Percentiles rank a stretch among this genome's conserved stretches.
phyloP scores from a whole-genome alignment of 805 yeast species.

The Ascoidea asiatica region DNA sequence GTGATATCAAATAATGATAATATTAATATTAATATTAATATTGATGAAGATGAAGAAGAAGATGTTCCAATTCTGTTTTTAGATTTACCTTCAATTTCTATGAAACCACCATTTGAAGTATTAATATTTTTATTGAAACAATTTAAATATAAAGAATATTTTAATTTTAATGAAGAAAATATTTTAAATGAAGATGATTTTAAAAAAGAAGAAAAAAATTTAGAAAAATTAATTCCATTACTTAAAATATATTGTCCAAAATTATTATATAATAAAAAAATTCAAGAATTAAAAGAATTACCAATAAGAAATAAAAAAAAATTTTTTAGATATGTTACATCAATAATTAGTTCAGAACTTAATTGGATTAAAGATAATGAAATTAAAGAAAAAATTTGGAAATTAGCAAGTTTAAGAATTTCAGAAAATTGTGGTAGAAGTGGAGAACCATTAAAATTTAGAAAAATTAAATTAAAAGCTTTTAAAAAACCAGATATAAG shows the following conservation, averaged over 20 bases:
- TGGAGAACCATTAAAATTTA: conserved; percentile 57
- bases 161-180: conserved; percentile 30
- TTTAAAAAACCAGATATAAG: conserved; percentile 12
- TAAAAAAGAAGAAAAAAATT: conserved; percentile 12
- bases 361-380: conserved; percentile 27
- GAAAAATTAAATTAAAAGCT: conserved; percentile 39
- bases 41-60: conserved; percentile 13
- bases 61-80: conserved; percentile 38
- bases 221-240: conserved; percentile 15
- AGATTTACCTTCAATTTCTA: conserved; percentile 43
- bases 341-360: conserved; percentile 34
- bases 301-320: conserved; percentile 17
- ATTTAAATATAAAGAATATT: conserved; percentile 32
- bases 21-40: no score
- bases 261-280: conserved; percentile 15
- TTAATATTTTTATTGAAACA: conserved; percentile 31
- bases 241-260: conserved; percentile 20
- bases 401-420: conserved; percentile 48
- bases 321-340: conserved; percentile 34
- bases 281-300: conserved; percentile 17
- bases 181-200: conserved; percentile 1
- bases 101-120: conserved; percentile 32
- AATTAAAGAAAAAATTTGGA: conserved; percentile 25
- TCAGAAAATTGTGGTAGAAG: conserved; percentile 79
- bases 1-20: no score